A percentile compares a stretch with the other conserved stretches of the same genome.
Evolutionary conservation across 805 yeast species (phyloP).

Genomic region (Pichia gijzeniarum): DNA sequence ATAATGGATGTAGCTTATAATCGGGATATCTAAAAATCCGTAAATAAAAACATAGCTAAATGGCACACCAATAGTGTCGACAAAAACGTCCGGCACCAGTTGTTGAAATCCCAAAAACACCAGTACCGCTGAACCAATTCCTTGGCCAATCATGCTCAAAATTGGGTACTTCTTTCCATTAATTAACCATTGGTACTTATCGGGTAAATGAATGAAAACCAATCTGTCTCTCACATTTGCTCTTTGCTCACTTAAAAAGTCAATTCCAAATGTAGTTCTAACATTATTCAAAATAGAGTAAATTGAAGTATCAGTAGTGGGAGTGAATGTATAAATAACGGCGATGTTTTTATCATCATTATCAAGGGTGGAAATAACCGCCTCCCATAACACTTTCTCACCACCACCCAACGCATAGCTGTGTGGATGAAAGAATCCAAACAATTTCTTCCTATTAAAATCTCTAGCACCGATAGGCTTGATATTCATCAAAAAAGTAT

Average conservation of each 20-base stretch:
- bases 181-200: conserved; percentile 43
- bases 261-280: conserved; percentile 23
- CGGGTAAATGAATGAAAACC: conserved; percentile 28
- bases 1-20: conserved; percentile 87
- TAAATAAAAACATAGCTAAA: conserved; percentile 68
- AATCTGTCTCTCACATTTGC: conserved; percentile 23
- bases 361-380: conserved; percentile 63
- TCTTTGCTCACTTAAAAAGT: conserved; percentile 17
- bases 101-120: conserved; percentile 63
- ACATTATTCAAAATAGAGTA: conserved; percentile 21
- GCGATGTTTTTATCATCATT: conserved; percentile 45
- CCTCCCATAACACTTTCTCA: conserved; percentile 94
- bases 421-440: conserved; percentile 92
- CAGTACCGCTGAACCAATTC: conserved; percentile 67
- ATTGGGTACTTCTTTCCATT: conserved; percentile 70
- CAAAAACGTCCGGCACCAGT: conserved; percentile 80
- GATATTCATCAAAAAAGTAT: conserved; percentile 17
- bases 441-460: conserved; percentile 38
- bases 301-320: conserved; percentile 20
- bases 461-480: conserved; percentile 28
- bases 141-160: conserved; percentile 82
- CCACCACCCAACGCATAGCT: conserved; percentile 99
- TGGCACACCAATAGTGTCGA: conserved; percentile 94
- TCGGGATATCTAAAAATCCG: conserved; percentile 57
- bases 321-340: conserved; percentile 50